Percentiles rank a stretch among this genome's conserved stretches.
phyloP scores from a whole-genome alignment of 768 basidiomycete genomes.

The Tephrocybe sp. region DNA sequence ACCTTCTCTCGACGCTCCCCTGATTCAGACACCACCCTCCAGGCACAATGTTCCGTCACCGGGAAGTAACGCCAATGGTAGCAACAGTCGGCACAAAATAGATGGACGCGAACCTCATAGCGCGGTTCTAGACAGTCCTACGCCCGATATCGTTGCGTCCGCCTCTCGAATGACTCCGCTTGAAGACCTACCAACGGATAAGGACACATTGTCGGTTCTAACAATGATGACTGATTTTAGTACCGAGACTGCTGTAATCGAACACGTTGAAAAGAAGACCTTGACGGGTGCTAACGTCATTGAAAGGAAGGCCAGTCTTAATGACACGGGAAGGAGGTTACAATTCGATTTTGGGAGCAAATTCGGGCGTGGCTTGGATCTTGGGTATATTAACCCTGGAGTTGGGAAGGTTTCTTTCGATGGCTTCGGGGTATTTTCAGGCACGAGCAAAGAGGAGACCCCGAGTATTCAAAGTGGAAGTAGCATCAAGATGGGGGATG shows the following conservation, averaged over 20 bases:
- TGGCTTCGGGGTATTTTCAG: background rate
- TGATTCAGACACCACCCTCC: background rate
- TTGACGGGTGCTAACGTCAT: slow-evolving; percentile 19
- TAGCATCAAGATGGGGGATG: slow-evolving; percentile 40
- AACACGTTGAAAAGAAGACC: slow-evolving; percentile 44
- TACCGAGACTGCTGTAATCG: slow-evolving; percentile 50
- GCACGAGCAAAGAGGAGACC: slow-evolving; percentile 8
- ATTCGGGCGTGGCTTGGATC: slow-evolving; percentile 41
- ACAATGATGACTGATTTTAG: slow-evolving; percentile 43
- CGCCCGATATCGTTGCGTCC: too few species aligned
- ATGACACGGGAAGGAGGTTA: slow-evolving; percentile 24
- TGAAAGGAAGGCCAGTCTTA: slow-evolving; percentile 32
- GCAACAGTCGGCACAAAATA: slow-evolving; percentile 37
- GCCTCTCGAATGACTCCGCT: too few species aligned
- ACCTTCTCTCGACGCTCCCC: background rate
- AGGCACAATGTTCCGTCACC: background rate
- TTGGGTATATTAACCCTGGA: slow-evolving; percentile 19
- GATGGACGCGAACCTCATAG: slow-evolving; percentile 52
- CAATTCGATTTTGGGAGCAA: slow-evolving; percentile 50
- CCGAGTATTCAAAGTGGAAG: slow-evolving; percentile 26
- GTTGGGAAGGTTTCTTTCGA: slow-evolving; percentile 8
- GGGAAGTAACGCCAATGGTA: background rate
- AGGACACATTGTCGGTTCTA: slow-evolving; percentile 38
- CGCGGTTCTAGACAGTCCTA: too few species aligned
- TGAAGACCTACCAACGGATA: slow-evolving; percentile 41